Evolutionary conservation across 1,284 basidiomycete species (phyloP).

Genomic region (Ustilago sp.): DNA sequence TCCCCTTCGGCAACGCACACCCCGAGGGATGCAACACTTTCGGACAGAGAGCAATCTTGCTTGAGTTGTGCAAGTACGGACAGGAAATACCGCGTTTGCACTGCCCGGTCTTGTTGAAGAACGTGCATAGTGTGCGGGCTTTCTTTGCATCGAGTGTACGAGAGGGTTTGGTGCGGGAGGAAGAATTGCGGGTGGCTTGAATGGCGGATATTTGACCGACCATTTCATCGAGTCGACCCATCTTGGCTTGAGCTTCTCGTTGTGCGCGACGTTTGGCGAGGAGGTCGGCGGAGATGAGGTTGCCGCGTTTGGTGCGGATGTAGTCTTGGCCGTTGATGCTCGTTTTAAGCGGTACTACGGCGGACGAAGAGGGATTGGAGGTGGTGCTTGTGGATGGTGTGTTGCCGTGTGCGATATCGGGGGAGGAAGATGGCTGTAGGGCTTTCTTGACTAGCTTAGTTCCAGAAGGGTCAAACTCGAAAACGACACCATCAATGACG

Average conservation of each 20-base stretch:
- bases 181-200: conserved; percentile 42
- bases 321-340: conserved; percentile 70
- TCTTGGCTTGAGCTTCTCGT: conserved; percentile 44
- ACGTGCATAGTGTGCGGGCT: conserved; percentile 54
- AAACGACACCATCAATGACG: conserved; percentile 72
- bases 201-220: conserved; percentile 52
- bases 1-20: conserved; percentile 55
- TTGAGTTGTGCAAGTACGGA: conserved; percentile 62
- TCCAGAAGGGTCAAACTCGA: conserved; percentile 72
- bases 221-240: conserved; percentile 54
- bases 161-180: conserved; percentile 11
- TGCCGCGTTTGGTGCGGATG: conserved; percentile 70
- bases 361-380: not conserved
- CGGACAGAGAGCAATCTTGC: conserved; percentile 64
- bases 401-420: not conserved
- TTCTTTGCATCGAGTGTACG: conserved; percentile 21
- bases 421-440: conserved; percentile 27
- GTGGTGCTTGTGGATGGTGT: conserved; percentile 2
- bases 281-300: conserved; percentile 69
- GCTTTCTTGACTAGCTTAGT: conserved; percentile 71
- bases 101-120: conserved; percentile 62
- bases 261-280: conserved; percentile 60
- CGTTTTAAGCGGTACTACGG: conserved; percentile 51
- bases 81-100: conserved; percentile 66
- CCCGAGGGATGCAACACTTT: conserved; percentile 58